Base-by-base conservation (phyloP, 331 rosid genomes). In the Pyracantha coccinea region DNA sequence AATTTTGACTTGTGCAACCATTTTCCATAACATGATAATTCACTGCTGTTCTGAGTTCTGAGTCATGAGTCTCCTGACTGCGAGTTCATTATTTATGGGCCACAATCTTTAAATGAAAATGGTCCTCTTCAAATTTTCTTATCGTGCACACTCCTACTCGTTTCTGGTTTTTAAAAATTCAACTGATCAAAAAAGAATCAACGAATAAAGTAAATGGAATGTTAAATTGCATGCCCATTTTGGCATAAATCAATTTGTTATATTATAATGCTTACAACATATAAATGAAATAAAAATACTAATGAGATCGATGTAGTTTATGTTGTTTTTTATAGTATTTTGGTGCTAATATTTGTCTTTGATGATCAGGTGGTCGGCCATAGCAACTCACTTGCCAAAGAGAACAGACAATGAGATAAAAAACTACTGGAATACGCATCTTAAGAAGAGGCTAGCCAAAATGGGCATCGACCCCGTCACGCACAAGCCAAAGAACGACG, bases 341-440 rank as follows among this genome's bases (percentile, higher is more conserved):
- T 55, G 14, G 63, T 27, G 78, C 58, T 64, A 7, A 65, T 59
- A 31, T 76, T 69, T 24, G 77, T 17, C 20, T 60, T 70, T 66
- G 78, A 38, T 75, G 28, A 33, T 77, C 81, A 95, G 99, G 96
- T 95, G 99, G 99, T 95, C 99, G 31, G 99, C 99, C 14, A 95
- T 95, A 80, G 99, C 99, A 20, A 95, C 99, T 69, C 99, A 95
- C 85, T 86, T 95, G 83, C 84, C 98, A 29, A 92, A 92, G 77
- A 84, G 99, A 88, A 95, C 99, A 19, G 99, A 95, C 25, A 95
- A 95, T 59, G 99, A 95, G 81, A 95, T 95, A 21, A 95, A 95
- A 80, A 95, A 95, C 85, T 92, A 95, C 73, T 95, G 99, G 99
- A 95, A 95, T 66, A 95, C 99, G 0, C 98, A 95, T 89, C 87